phyloP scores from a whole-genome alignment of 2,329 filamentous ascomycete species.

The Calonectria naviculata region DNA sequence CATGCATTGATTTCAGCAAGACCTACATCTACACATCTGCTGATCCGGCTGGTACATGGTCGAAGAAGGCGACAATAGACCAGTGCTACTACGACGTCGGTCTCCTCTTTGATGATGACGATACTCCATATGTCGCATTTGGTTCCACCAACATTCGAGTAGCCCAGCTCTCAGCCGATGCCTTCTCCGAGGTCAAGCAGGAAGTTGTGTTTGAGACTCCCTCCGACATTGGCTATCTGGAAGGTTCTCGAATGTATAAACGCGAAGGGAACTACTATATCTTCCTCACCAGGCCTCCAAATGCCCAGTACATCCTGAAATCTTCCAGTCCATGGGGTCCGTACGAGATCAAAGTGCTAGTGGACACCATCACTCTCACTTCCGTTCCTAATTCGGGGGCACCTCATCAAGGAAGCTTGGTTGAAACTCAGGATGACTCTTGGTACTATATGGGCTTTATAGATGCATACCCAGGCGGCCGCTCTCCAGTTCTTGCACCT shows the following conservation, averaged over 20 bases:
- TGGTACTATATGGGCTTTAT: conserved; percentile 72
- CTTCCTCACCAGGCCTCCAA: conserved; percentile 58
- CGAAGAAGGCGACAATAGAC: conserved; percentile 46
- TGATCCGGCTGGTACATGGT: conserved; percentile 56
- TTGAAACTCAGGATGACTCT: conserved; percentile 60
- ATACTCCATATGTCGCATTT: conserved; percentile 69
- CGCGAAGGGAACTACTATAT: conserved; percentile 67
- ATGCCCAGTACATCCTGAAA: conserved; percentile 60
- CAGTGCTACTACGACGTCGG: conserved; percentile 69
- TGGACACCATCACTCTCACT: conserved; percentile 56
- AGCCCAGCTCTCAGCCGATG: conserved; percentile 62
- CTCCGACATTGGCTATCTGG: conserved; percentile 48
- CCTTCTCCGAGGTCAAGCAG: conserved; percentile 55
- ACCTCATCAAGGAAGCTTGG: conserved; percentile 67
- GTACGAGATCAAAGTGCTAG: conserved; percentile 58
- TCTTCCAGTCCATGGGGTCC: conserved; percentile 63
- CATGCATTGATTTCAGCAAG: conserved; percentile 61
- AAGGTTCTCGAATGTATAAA: conserved; percentile 68
- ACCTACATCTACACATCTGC: conserved; percentile 65
- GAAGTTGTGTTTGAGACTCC: conserved; percentile 54
- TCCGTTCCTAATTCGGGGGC: conserved; percentile 50
- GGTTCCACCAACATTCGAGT: conserved; percentile 63
- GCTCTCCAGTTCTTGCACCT: conserved; percentile 67
- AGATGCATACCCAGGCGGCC: conserved; percentile 65
- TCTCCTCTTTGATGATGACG: conserved; percentile 68